Conservation (phyloP, 2,329 filamentous ascomycete species). For the Diplocarpon mali region DNA sequence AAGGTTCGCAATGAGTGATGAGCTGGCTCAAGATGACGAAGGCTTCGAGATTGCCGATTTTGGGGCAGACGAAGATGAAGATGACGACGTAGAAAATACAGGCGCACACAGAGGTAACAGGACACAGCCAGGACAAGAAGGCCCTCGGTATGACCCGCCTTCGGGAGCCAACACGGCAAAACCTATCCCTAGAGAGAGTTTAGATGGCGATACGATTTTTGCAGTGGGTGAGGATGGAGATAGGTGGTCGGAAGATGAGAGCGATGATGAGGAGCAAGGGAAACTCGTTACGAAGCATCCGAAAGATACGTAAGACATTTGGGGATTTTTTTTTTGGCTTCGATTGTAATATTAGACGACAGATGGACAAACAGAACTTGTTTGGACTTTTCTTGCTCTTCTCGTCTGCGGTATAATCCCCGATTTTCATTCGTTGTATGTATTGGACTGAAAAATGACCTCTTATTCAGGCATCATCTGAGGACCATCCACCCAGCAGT, state of each 20-base stretch:
- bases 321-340: background rate
- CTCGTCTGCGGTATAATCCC: too few relatives aligned
- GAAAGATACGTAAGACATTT: slow-evolving; percentile 6
- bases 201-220: slow-evolving; percentile 92
- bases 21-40: slow-evolving; percentile 96
- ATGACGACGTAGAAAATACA: slow-evolving; percentile 39
- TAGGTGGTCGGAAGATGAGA: slow-evolving; percentile 69
- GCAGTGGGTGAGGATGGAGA: slow-evolving; percentile 79
- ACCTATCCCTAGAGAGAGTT: slow-evolving; percentile 42
- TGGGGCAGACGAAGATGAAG: slow-evolving; percentile 56
- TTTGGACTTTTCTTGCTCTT: background rate
- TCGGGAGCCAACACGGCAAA: slow-evolving; percentile 18
- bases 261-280: slow-evolving; percentile 45
- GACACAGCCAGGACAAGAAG: slow-evolving; percentile 30
- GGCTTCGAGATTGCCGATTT: slow-evolving; percentile 95
- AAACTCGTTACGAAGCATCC: slow-evolving; percentile 36
- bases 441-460: too few relatives aligned
- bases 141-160: slow-evolving; percentile 28
- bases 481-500: too few relatives aligned
- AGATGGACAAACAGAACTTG: slow-evolving; percentile 5
- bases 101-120: slow-evolving; percentile 35
- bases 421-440: too few relatives aligned
- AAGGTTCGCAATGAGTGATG: slow-evolving; percentile 96
- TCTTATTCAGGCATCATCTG: too few relatives aligned
- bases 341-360: slow-evolving; percentile 7